These are phyloP conservation scores for Chaetomium strumarium DNA, from an alignment of 2,329 filamentous ascomycete species.

Conservation along the genomic window DNA sequence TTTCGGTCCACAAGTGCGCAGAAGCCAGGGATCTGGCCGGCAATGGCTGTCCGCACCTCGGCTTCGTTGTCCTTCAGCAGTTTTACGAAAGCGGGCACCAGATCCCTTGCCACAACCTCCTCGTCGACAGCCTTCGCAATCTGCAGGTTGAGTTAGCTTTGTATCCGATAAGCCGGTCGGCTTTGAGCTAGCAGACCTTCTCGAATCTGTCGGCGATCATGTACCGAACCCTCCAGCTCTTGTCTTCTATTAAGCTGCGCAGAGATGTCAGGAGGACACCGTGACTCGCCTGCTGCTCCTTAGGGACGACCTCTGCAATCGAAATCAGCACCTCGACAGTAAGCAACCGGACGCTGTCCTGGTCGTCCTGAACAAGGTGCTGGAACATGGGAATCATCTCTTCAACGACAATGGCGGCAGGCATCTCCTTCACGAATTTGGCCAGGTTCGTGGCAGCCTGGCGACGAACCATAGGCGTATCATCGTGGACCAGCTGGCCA, in stretches of 20 bases:
- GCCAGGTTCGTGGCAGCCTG: conserved; percentile 94
- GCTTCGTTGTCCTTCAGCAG: conserved; percentile 96
- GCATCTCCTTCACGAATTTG: conserved; percentile 97
- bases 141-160: conserved; percentile 40
- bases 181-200: conserved; percentile 55
- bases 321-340: conserved; percentile 96
- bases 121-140: conserved; percentile 98
- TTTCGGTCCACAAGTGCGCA: conserved; percentile 82
- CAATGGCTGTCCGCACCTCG: conserved; percentile 93
- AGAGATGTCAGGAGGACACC: conserved; percentile 86
- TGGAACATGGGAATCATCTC: conserved; percentile 99
- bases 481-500: conserved; percentile 87
- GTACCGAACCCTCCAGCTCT: conserved; percentile 98
- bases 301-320: conserved; percentile 93
- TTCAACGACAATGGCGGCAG: conserved; percentile 81
- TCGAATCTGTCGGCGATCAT: conserved; percentile 99
- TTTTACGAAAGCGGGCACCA: conserved; percentile 96
- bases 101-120: conserved; percentile 86
- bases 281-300: conserved; percentile 95
- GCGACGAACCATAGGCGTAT: conserved; percentile 97
- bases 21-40: conserved; percentile 96
- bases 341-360: conserved; percentile 92
- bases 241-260: conserved; percentile 93
- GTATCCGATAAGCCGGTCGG: conserved; percentile 2
- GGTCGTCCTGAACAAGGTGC: conserved; percentile 91